Conservation (phyloP, 78 protist genomes). For the Dictyostelium purpureum region DNA sequence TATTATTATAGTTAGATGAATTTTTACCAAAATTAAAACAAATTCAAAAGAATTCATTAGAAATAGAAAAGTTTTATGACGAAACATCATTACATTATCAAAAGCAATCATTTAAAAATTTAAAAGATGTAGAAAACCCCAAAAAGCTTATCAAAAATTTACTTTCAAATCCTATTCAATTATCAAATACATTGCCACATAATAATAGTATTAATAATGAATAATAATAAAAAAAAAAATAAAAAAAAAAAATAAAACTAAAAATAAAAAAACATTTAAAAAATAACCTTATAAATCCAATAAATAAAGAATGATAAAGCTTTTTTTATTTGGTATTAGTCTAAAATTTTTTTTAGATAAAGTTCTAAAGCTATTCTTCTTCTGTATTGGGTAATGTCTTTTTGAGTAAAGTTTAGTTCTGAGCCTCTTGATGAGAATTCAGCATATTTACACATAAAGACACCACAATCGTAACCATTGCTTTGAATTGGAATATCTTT, state of each 20-base stretch:
- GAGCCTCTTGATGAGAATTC: constrained; percentile 72
- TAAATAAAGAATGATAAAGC: no score
- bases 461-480: constrained; percentile 93
- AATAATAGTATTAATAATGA: background rate
- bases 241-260: background rate
- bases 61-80: constrained; percentile 23
- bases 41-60: constrained; percentile 28
- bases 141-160: constrained; percentile 33
- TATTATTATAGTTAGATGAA: constrained; percentile 34
- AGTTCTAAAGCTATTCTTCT: constrained; percentile 53
- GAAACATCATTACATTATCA: constrained; percentile 15
- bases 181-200: background rate
- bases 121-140: constrained; percentile 4
- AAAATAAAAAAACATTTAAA: background rate
- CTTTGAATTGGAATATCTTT: constrained; percentile 79
- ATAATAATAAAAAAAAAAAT: background rate
- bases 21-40: constrained; percentile 60
- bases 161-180: constrained; percentile 5
- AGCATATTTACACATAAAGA: constrained; percentile 88
- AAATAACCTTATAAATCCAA: no score
- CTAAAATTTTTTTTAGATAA: constrained; percentile 11
- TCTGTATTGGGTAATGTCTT: constrained; percentile 64
- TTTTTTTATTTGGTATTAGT: no score
- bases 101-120: constrained; percentile 26
- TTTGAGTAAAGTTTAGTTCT: constrained; percentile 39